These are phyloP conservation scores for Gautieria morchelliformis DNA, from an alignment of 768 basidiomycete genomes.

Conservation along the genomic window DNA sequence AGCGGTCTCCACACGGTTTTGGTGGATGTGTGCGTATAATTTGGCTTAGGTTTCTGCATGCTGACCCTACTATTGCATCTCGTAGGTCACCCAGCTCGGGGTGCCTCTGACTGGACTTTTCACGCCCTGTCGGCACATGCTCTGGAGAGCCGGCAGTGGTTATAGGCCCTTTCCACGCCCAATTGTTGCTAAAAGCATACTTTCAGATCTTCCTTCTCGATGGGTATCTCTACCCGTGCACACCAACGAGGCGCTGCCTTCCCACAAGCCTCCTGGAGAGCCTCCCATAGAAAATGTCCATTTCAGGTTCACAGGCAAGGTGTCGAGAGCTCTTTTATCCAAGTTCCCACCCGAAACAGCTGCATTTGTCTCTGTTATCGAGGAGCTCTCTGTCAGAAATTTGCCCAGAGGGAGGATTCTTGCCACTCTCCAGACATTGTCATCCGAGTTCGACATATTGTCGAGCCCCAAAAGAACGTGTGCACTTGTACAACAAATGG, in stretches of 20 bases:
- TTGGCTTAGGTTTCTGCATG: neutral
- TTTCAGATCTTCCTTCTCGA: neutral
- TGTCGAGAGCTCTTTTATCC: neutral
- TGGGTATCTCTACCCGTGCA: neutral
- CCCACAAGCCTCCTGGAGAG: neutral
- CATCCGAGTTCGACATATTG: neutral
- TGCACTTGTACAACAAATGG: neutral
- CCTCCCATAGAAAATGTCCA: neutral
- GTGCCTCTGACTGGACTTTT: neutral
- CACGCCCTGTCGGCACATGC: constrained; percentile 7
- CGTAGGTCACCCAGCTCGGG: neutral
- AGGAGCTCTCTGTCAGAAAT: neutral
- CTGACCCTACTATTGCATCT: neutral
- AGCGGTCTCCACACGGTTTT: neutral
- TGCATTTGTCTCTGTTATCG: neutral
- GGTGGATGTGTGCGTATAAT: neutral
- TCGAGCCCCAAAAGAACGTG: neutral
- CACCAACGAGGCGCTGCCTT: neutral
- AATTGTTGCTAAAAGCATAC: neutral
- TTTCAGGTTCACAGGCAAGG: neutral
- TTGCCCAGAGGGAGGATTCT: neutral
- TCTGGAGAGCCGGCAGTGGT: constrained; percentile 10
- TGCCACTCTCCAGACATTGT: neutral
- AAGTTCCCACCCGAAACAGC: neutral
- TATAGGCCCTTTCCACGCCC: neutral